Evolutionary conservation across 2,329 filamentous ascomycete genomes (phyloP), one percentile per base, ranked within the genome.

Genomic region (Arthroderma uncinatum): DNA sequence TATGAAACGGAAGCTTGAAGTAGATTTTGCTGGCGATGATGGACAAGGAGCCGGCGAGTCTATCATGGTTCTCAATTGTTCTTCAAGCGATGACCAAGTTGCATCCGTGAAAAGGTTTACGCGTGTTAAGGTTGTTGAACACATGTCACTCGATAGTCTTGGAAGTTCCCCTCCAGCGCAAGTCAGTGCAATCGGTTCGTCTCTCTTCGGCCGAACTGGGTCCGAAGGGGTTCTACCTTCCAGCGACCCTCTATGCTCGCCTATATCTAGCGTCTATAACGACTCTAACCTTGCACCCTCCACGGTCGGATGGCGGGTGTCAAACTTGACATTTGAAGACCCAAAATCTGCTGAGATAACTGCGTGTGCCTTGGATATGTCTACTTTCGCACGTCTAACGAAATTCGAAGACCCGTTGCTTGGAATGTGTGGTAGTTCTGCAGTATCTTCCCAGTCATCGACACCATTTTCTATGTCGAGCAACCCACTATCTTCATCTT

Each of bases 21-120:
- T 95, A 1, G 93, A 98, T 67, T 97, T 96, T 71, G 86, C 86
- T 40, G 83, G 82, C 19, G 88, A 91, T 62, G 87, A 93, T 71
- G 81, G 82, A n/a, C 76, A 82, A 56, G 82, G 84, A 53, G 85
- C 84, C 25, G 90, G 90, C 19, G 92, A 96, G 70, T 79, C 78
- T 14, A 75, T 95, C 39, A 77, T 94, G 25, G 79, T 95, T 2
- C 78, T 96, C 50, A 78, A 82, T 34, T 86, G 85, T 64, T 89
- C 88, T 0, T 70, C 83, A n/a, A 81, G 82, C 28, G 81, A 86
- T 60, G 78, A 77, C 5, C 72, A 75, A 33, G 70, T 71, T 10
- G 76, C 81, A 4, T 72, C 73, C 6, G 72, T 84, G 58, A 80
- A 74, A 61, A 76, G 84, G 56, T 85, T 76, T 65, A 80, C 78